Evolutionary conservation across 148 eudicot species (phyloP).

Genomic region (Nepenthes gracilis): DNA sequence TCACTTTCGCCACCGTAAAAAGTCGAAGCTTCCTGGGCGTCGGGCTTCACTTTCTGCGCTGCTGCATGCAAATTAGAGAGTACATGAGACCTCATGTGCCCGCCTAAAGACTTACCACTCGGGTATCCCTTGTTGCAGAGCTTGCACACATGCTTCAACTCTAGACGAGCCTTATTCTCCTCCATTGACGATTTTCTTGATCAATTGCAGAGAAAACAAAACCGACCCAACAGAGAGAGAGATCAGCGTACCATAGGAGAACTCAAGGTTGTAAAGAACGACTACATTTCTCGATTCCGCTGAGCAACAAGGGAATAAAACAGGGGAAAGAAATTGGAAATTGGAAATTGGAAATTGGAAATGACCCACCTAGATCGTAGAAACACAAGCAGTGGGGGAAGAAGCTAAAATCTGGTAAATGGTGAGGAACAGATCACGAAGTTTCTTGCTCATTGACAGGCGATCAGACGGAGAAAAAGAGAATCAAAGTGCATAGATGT

Average conservation of each 20-base stretch:
- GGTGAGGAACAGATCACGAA: conserved; percentile 42
- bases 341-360: conserved; percentile 4
- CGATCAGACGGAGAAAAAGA: conserved; percentile 13
- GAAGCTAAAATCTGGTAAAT: conserved; percentile 32
- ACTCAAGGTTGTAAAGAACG: no score
- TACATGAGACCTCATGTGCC: conserved; percentile 69
- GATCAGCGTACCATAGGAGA: no score
- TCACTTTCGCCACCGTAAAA: conserved; percentile 13
- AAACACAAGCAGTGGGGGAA: background rate
- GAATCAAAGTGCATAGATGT: conserved; percentile 34
- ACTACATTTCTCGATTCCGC: no score
- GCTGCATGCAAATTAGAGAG: conserved; percentile 37
- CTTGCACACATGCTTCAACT: conserved; percentile 42
- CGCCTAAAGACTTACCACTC: conserved; percentile 71
- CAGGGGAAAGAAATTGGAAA: background rate
- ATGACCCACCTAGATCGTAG: conserved; percentile 3
- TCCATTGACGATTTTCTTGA: conserved; percentile 26
- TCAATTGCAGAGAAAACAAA: conserved; percentile 4
- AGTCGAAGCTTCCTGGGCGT: conserved; percentile 17
- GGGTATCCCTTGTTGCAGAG: conserved; percentile 48
- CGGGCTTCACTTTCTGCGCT: conserved; percentile 21
- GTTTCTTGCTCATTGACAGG: conserved; percentile 25
- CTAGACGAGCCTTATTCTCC: conserved; percentile 25
- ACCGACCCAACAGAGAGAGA: conserved; percentile 6
- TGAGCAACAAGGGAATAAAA: background rate